A percentile compares a stretch with the other conserved stretches of the same genome.
Evolutionary conservation across 73 alveolate species (phyloP).

Genomic region (Paramecium tetraurelia): DNA sequence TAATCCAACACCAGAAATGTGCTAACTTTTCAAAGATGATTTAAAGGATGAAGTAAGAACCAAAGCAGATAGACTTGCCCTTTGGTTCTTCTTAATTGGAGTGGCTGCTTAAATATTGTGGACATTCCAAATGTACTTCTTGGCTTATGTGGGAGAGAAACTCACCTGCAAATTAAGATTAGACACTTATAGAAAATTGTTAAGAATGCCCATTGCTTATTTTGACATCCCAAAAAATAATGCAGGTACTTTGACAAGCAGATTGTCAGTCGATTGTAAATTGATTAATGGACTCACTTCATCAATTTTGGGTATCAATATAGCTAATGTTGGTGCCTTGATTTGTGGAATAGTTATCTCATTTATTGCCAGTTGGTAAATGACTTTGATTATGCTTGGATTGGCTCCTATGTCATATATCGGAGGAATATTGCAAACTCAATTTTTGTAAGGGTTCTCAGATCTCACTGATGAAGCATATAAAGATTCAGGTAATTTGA

Average conservation of each 20-base stretch:
- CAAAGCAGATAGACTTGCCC: conserved; percentile 43
- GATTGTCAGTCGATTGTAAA: conserved; percentile 63
- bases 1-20: not conserved
- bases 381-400: conserved; percentile 71
- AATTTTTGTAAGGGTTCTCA: conserved; percentile 66
- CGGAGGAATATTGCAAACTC: conserved; percentile 69
- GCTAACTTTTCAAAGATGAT: not conserved
- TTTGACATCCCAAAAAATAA: conserved; percentile 82
- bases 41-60: not conserved
- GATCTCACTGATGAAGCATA: conserved; percentile 68
- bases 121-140: conserved; percentile 60
- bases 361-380: conserved; percentile 70
- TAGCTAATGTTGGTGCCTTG: conserved; percentile 59
- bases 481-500: conserved; percentile 78
- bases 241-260: conserved; percentile 84
- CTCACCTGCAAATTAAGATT: conserved; percentile 76
- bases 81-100: conserved; percentile 45
- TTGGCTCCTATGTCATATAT: conserved; percentile 69
- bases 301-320: conserved; percentile 25
- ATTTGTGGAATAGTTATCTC: conserved; percentile 72
- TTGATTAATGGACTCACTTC: conserved; percentile 44
- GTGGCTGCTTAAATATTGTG: conserved; percentile 51
- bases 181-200: conserved; percentile 68
- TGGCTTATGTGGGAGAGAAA: conserved; percentile 76
- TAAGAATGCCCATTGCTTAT: conserved; percentile 82